phyloP scores from a whole-genome alignment of 306 rosid genomes.

The Sophora flavescens region DNA sequence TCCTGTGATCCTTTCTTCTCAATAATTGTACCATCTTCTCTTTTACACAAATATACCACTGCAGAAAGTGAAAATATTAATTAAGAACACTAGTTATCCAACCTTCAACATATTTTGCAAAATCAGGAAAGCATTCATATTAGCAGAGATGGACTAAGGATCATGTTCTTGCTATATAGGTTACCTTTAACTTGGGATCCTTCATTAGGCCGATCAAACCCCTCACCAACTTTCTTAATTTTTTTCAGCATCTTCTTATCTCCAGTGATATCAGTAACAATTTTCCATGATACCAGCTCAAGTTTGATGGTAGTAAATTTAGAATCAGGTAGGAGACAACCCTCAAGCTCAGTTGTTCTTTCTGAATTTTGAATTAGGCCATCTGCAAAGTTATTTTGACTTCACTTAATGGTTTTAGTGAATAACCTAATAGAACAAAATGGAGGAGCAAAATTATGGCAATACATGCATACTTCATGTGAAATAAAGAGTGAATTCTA shows the following conservation, averaged over 20 bases:
- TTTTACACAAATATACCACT: constrained; percentile 63
- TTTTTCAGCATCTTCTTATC: constrained; percentile 67
- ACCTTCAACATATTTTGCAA: constrained; percentile 1
- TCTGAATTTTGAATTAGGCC: constrained; percentile 46
- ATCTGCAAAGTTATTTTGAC: constrained; percentile 50
- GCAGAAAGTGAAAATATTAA: constrained; percentile 17
- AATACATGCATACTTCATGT: neutral
- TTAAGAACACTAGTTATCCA: neutral
- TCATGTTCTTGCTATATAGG: constrained; percentile 29
- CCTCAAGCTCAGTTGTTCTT: constrained; percentile 35
- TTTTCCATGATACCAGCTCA: constrained; percentile 72
- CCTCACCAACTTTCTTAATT: constrained; percentile 60
- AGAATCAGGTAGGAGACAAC: constrained; percentile 39
- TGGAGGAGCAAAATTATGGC: neutral
- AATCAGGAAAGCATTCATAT: neutral
- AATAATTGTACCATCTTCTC: constrained; percentile 59
- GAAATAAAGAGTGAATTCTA: constrained; percentile 19
- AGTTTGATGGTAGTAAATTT: constrained; percentile 50
- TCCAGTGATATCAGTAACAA: constrained; percentile 58
- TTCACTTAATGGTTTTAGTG: constrained; percentile 13
- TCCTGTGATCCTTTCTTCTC: constrained; percentile 67
- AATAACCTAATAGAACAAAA: constrained; percentile 5
- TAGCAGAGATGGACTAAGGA: neutral
- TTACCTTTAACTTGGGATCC: constrained; percentile 74
- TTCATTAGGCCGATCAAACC: constrained; percentile 66